These are phyloP conservation scores for Jaltomata sinuosa DNA, from an alignment of 257 asterid genomes.

Conservation along the genomic window DNA sequence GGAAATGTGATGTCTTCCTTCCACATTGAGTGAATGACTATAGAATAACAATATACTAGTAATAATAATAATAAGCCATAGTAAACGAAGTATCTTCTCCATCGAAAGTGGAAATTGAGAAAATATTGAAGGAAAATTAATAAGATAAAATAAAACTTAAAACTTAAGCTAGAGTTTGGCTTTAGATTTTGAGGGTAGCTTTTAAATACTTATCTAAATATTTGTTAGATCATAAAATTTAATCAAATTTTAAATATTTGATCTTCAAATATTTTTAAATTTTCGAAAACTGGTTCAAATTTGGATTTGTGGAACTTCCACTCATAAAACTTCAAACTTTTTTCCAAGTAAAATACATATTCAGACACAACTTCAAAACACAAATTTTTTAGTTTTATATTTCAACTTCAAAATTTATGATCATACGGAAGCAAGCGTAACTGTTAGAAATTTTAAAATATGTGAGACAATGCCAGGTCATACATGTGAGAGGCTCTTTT, in stretches of 20 bases:
- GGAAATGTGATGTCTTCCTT: conserved; percentile 28
- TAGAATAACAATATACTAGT: neutral
- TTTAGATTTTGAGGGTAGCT: too few relatives aligned
- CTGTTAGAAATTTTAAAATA: neutral
- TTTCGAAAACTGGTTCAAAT: too few relatives aligned
- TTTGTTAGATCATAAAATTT: too few relatives aligned
- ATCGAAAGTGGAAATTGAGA: conserved; percentile 15
- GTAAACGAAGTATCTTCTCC: conserved; percentile 10
- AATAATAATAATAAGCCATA: neutral
- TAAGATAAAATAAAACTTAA: neutral
- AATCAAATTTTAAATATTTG: too few relatives aligned
- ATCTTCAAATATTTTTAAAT: too few relatives aligned
- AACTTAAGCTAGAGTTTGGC: neutral
- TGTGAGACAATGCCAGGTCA: neutral
- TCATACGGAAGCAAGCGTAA: neutral
- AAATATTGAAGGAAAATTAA: neutral
- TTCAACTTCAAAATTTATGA: too few relatives aligned
- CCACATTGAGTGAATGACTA: conserved; percentile 23
- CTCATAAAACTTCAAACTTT: too few relatives aligned
- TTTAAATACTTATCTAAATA: too few relatives aligned
- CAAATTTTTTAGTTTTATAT: too few relatives aligned
- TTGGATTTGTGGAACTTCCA: too few relatives aligned
- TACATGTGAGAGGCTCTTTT: neutral
- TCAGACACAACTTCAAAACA: too few relatives aligned
- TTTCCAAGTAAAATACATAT: too few relatives aligned